Percentiles rank a stretch among this genome's conserved stretches.
phyloP scores from a whole-genome alignment of 2,329 filamentous ascomycete genomes.

The Chaetomium sp. region DNA sequence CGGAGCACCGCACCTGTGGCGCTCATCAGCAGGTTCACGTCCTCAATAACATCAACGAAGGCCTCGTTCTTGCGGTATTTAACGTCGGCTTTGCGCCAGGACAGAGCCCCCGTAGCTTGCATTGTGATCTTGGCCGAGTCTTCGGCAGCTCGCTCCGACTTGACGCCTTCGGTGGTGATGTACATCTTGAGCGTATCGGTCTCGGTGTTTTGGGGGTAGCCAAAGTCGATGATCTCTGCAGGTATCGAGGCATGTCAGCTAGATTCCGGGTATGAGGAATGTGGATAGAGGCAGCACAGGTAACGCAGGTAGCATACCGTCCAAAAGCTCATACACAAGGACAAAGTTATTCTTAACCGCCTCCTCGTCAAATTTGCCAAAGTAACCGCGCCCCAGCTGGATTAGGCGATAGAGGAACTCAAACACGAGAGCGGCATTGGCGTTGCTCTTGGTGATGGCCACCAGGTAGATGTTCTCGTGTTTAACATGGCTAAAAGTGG shows the following conservation, averaged over 20 bases:
- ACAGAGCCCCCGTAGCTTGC: slow-evolving; percentile 95
- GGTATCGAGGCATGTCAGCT: slow-evolving; percentile 8
- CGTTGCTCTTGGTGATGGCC: slow-evolving; percentile 97
- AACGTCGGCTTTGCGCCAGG: slow-evolving; percentile 94
- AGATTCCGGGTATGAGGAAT: neutral
- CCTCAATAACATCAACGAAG: slow-evolving; percentile 98
- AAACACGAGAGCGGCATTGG: slow-evolving; percentile 95
- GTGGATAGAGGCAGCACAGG: neutral
- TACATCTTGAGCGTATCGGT: slow-evolving; percentile 99
- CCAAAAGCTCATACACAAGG: slow-evolving; percentile 91
- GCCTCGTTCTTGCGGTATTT: slow-evolving; percentile 99
- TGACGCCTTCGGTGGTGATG: slow-evolving; percentile 98
- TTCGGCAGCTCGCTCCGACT: slow-evolving; percentile 77
- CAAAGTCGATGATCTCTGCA: slow-evolving; percentile 96
- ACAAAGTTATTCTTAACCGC: slow-evolving; percentile 99
- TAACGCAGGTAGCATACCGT: slow-evolving; percentile 51
- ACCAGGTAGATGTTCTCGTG: slow-evolving; percentile 99
- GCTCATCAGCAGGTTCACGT: slow-evolving; percentile 99
- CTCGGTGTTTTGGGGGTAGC: slow-evolving; percentile 97
- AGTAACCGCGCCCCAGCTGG: slow-evolving; percentile 86
- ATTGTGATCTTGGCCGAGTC: slow-evolving; percentile 98
- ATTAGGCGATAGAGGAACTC: slow-evolving; percentile 95
- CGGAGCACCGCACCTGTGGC: slow-evolving; percentile 90
- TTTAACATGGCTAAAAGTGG: slow-evolving; percentile 98
- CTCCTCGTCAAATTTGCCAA: slow-evolving; percentile 98